Evolutionary conservation across 2,329 filamentous ascomycete species (phyloP).

Genomic region (Botrytis paeoniae): DNA sequence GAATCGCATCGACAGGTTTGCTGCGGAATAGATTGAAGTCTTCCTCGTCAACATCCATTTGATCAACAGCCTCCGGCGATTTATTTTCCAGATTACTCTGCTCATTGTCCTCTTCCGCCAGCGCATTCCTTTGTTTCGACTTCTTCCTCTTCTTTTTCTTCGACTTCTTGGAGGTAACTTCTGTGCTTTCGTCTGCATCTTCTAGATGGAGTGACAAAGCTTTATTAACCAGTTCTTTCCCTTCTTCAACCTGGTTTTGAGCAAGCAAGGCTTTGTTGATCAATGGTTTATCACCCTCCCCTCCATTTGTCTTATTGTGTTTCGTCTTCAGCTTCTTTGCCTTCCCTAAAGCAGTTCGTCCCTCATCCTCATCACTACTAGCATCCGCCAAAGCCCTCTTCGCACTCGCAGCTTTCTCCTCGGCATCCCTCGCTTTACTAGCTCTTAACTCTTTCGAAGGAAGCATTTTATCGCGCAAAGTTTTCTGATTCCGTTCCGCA

Average conservation of each 20-base stretch:
- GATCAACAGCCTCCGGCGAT: neutral
- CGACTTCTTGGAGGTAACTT: slow-evolving; percentile 18
- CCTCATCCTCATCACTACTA: slow-evolving; percentile 40
- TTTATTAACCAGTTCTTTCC: slow-evolving; percentile 18
- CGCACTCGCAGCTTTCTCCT: slow-evolving; percentile 37
- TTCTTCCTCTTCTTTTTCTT: slow-evolving; percentile 22
- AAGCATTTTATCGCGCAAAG: slow-evolving; percentile 37
- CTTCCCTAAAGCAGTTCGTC: slow-evolving; percentile 37
- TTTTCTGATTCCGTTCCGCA: slow-evolving; percentile 35
- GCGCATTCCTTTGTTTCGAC: slow-evolving; percentile 16
- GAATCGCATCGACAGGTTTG: slow-evolving; percentile 10
- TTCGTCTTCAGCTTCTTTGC: slow-evolving; percentile 36
- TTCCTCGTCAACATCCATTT: slow-evolving; percentile 16
- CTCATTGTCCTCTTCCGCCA: slow-evolving; percentile 5
- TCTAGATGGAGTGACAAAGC: slow-evolving; percentile 13
- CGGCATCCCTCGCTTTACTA: slow-evolving; percentile 36
- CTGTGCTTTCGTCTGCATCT: slow-evolving; percentile 7
- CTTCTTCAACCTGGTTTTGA: neutral
- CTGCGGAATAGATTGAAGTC: slow-evolving; percentile 18
- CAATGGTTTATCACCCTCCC: slow-evolving; percentile 3
- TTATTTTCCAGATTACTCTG: slow-evolving; percentile 1
- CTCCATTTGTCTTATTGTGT: neutral
- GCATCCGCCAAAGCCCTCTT: slow-evolving; percentile 34
- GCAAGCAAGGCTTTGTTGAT: slow-evolving; percentile 21
- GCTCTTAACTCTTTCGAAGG: slow-evolving; percentile 34